Evolutionary conservation across 2,329 filamentous ascomycete species (phyloP).

Genomic region (Clarireedia paspali): DNA sequence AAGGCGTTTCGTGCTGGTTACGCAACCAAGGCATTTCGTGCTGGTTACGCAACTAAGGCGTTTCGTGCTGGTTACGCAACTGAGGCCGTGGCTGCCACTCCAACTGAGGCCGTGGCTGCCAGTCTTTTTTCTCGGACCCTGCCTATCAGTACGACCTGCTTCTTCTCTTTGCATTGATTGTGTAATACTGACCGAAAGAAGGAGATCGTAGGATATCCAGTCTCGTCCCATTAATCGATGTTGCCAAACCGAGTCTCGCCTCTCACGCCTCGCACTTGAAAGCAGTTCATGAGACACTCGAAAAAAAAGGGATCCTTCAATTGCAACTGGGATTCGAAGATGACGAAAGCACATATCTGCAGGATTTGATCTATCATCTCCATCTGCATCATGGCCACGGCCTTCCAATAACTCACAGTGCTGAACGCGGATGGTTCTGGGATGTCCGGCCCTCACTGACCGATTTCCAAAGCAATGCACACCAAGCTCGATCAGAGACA

Average conservation of each 20-base stretch:
- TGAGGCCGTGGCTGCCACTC: background rate
- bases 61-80: background rate
- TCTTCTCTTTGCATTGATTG: background rate
- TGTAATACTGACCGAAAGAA: background rate
- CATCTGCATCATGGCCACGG: conserved; percentile 12
- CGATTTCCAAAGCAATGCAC: conserved; percentile 20
- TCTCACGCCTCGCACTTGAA: background rate
- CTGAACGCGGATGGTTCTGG: conserved; percentile 25
- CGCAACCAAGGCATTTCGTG: no score
- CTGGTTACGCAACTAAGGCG: no score
- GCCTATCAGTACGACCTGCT: background rate
- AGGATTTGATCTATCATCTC: conserved; percentile 13
- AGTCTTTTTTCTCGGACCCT: background rate
- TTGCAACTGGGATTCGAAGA: conserved; percentile 18
- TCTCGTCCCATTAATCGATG: background rate
- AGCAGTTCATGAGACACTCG: conserved; percentile 12
- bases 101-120: no score
- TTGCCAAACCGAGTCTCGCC: background rate
- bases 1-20: no score
- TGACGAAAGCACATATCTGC: conserved; percentile 17
- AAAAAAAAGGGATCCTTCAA: conserved; percentile 18
- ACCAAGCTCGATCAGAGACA: conserved; percentile 3
- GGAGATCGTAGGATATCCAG: background rate
- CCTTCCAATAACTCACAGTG: conserved; percentile 21
- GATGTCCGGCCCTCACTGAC: conserved; percentile 22